These are phyloP conservation scores for Neurospora sp. DNA, from an alignment of 495 filamentous ascomycete genomes.

Conservation along the genomic window DNA sequence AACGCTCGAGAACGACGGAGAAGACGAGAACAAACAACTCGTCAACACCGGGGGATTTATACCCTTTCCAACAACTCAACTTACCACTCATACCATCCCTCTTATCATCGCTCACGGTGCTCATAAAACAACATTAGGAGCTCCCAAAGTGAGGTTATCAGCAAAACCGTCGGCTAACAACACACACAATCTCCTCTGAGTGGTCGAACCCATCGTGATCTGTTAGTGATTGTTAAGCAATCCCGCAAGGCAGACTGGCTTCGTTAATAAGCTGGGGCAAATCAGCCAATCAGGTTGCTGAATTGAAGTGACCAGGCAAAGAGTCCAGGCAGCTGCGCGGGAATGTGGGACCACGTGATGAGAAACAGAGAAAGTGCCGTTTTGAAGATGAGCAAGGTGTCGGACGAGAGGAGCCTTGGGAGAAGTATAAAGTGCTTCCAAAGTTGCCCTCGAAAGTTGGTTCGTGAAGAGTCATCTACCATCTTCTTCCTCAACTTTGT, in stretches of 20 bases:
- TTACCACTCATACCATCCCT: too few species aligned
- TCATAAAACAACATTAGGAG: background rate
- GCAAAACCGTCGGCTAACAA: background rate
- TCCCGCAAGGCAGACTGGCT: conserved; percentile 16
- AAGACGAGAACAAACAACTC: background rate
- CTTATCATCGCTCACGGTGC: too few species aligned
- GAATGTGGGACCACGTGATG: conserved; percentile 9
- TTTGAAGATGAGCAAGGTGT: background rate
- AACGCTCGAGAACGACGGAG: background rate
- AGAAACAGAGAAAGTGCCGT: background rate
- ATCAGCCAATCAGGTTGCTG: conserved; percentile 7
- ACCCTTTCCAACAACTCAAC: background rate
- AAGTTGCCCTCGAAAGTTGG: too few species aligned
- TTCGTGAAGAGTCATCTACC: background rate
- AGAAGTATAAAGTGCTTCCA: background rate
- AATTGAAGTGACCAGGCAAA: conserved; percentile 7
- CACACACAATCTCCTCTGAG: background rate
- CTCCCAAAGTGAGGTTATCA: background rate
- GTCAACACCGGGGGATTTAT: conserved; percentile 9
- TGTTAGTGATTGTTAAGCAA: background rate
- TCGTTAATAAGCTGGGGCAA: conserved; percentile 10
- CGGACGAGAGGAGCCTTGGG: background rate
- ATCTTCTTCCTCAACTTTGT: background rate
- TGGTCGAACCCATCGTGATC: background rate
- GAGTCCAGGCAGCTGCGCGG: conserved; percentile 6